Base-by-base conservation (phyloP, 2,329 filamentous ascomycete genomes). In the Beauveria scarabaeidicola region DNA sequence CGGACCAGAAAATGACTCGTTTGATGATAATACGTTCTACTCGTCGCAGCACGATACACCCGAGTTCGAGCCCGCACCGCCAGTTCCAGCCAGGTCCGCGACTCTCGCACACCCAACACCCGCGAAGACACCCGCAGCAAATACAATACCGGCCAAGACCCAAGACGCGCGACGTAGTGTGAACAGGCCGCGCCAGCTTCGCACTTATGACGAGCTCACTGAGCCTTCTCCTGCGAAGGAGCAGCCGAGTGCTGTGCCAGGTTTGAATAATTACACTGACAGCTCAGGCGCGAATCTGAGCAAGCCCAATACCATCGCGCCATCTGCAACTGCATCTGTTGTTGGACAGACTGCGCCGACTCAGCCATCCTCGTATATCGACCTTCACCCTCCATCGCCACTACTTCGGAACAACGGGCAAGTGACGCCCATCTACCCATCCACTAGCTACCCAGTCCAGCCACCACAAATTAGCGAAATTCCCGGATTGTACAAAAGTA, bases 1-100 rank as follows among this genome's bases (percentile, higher is more conserved):
- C 73, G 84, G 85, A 72, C 81, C 75, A 65, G 75, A 82, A 69
- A 89, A 81, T 81, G 90, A 93, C 73, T 94, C 90, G 40, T 90
- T 91, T 76, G 91, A 97, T 75, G 88, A 95, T 72, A 91, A 95
- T 70, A 94, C 91, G 44, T 96, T 96, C 74, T 97, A 97, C 78
- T 97, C 93, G 65, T 97, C 92, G 75, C 90, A 88, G 76, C 87
- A 92, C 78, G 89, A 92, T 72, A 96, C 91, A 64, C 83, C 83
- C 62, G 79, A 83, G 59, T 80, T 53, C 74, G 76, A 61, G 75
- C 76, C 43, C 75, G 78, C 29, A 76, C 75, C 61, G 67, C 76
- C 75, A 83, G 70, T 78, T 32, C 29, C 41, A 8, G 17, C 29
- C 38, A 48, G 5, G 6, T 8, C 41, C 17, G 40, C 40, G 15